These are phyloP conservation scores for Alternaria atra DNA, from an alignment of 2,329 filamentous ascomycete species.

Conservation along the genomic window DNA sequence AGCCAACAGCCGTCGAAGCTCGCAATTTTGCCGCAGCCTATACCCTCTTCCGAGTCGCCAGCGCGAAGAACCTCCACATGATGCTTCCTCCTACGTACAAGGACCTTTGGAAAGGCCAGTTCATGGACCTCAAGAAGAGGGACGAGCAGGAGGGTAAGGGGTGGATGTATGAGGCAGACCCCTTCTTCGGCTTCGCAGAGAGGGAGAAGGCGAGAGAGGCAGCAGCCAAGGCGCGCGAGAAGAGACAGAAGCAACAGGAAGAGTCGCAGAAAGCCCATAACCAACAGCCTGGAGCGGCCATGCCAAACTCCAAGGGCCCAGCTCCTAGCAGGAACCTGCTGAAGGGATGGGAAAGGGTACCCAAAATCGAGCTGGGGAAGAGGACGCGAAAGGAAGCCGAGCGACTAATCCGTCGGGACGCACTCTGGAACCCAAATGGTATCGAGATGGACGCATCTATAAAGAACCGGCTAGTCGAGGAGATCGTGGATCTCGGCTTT, in stretches of 20 bases:
- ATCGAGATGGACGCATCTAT: slow-evolving; percentile 69
- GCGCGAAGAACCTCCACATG: slow-evolving; percentile 95
- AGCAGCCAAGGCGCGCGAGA: slow-evolving; percentile 80
- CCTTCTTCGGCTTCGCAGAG: slow-evolving; percentile 82
- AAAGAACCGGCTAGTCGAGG: slow-evolving; percentile 70
- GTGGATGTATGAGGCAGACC: slow-evolving; percentile 96
- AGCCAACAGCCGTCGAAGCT: slow-evolving; percentile 85
- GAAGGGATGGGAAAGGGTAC: slow-evolving; percentile 83
- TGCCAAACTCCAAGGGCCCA: slow-evolving; percentile 37
- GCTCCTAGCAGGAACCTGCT: slow-evolving; percentile 57
- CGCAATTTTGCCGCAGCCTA: slow-evolving; percentile 94
- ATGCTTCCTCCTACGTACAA: slow-evolving; percentile 91
- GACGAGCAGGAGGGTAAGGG: slow-evolving; percentile 79
- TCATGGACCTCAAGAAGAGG: slow-evolving; percentile 80
- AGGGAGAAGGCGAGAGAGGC: slow-evolving; percentile 78
- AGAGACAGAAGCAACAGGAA: slow-evolving; percentile 65
- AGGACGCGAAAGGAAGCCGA: slow-evolving; percentile 83
- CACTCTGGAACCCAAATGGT: slow-evolving; percentile 86
- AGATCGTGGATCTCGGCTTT: slow-evolving; percentile 83
- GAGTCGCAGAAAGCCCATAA: slow-evolving; percentile 71
- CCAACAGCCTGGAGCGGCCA: slow-evolving; percentile 43
- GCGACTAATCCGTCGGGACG: slow-evolving; percentile 76
- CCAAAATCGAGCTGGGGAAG: slow-evolving; percentile 92
- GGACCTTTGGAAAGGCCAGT: slow-evolving; percentile 88
- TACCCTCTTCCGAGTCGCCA: slow-evolving; percentile 88